phyloP scores from a whole-genome alignment of 163 green algal genomes.

The Prototheca wickerhamii region DNA sequence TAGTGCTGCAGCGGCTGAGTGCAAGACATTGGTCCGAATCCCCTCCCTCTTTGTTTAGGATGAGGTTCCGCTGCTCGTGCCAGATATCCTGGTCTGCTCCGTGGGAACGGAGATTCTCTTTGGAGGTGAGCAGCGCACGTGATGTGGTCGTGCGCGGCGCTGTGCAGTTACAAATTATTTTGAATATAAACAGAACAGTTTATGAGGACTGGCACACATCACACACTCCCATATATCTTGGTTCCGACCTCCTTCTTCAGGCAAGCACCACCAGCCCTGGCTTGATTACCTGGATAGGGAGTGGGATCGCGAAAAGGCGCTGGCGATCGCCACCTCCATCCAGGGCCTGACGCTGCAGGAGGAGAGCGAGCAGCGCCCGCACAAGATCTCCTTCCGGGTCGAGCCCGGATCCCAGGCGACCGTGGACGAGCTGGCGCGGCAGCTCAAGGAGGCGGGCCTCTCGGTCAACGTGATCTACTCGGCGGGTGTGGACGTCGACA shows the following conservation, averaged over 20 bases:
- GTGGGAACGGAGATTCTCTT: slow-evolving; percentile 91
- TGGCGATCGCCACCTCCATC: slow-evolving; percentile 16
- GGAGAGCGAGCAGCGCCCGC: slow-evolving; percentile 72
- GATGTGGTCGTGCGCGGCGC: no score
- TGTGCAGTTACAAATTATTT: no score
- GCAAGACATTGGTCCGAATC: no score
- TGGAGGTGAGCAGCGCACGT: slow-evolving; percentile 24
- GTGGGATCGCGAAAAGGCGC: slow-evolving; percentile 58
- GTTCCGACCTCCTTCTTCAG: slow-evolving; percentile 1
- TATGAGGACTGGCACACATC: background rate
- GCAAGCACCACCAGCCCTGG: slow-evolving; percentile 63
- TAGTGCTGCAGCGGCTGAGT: no score
- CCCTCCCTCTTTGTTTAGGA: no score
- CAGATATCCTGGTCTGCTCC: slow-evolving; percentile 86
- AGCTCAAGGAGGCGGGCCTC: slow-evolving; percentile 39
- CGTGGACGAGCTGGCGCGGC: slow-evolving; percentile 22
- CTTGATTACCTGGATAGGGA: slow-evolving; percentile 57
- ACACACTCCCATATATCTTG: background rate
- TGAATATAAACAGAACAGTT: no score
- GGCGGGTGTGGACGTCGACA: slow-evolving; percentile 77
- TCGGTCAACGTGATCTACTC: slow-evolving; percentile 78
- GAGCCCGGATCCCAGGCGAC: slow-evolving; percentile 3
- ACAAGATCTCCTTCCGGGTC: slow-evolving; percentile 90
- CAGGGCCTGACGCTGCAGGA: slow-evolving; percentile 52
- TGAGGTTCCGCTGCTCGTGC: slow-evolving; percentile 59